A percentile compares a stretch with the other conserved stretches of the same genome.
Conservation (phyloP, 2,329 filamentous ascomycete genomes). For the Penicillium verrucosum region DNA sequence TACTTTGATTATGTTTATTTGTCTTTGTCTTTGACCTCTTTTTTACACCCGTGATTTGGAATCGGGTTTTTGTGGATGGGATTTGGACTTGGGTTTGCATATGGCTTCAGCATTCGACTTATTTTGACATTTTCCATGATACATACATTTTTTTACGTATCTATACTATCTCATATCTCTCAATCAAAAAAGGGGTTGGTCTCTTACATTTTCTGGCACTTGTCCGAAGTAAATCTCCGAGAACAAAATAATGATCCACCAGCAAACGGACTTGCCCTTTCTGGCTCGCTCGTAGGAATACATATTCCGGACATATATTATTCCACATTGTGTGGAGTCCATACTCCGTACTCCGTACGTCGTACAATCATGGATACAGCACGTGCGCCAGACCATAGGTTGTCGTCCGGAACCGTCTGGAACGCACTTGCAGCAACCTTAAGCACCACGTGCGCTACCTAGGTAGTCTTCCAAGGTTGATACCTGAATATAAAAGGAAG, state of each 20-base stretch:
- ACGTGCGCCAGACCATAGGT: neutral
- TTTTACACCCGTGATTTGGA: slow-evolving; percentile 4
- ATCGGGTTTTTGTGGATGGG: slow-evolving; percentile 15
- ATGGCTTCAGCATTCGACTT: slow-evolving; percentile 26
- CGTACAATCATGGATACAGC: neutral
- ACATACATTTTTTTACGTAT: slow-evolving; percentile 1
- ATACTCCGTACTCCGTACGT: neutral
- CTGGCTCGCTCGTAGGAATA: neutral
- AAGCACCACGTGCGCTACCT: neutral
- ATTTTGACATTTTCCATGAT: slow-evolving; percentile 5
- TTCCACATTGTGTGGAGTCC: neutral
- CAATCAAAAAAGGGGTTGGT: slow-evolving; percentile 1
- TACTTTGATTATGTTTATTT: slow-evolving; percentile 3
- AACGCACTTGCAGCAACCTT: neutral
- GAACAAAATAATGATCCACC: slow-evolving; percentile 1
- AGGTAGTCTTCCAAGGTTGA: neutral
- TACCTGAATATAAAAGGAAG: neutral
- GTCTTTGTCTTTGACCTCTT: slow-evolving; percentile 9
- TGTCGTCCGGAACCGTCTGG: neutral
- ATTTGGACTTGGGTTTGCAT: slow-evolving; percentile 27
- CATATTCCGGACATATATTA: neutral
- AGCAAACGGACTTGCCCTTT: neutral
- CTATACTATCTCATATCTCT: slow-evolving; percentile 5
- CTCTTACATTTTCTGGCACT: neutral
- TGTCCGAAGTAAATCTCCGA: neutral